These are phyloP conservation scores for Colletotrichum incanum DNA, from an alignment of 2,329 filamentous ascomycete genomes.

Conservation along the genomic window DNA sequence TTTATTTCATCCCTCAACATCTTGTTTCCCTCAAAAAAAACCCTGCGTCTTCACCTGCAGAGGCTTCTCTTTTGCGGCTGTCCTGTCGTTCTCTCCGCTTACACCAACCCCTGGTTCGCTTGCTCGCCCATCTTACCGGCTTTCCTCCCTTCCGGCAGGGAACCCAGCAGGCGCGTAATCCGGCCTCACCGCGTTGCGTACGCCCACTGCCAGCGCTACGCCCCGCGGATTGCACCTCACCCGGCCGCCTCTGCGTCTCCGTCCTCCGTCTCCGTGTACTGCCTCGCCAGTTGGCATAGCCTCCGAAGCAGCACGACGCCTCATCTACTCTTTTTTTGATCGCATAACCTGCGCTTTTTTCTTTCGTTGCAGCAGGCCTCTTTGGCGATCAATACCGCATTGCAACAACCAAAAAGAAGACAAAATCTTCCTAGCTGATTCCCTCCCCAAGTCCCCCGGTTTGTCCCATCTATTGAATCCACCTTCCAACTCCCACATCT, in stretches of 20 bases:
- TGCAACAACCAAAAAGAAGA: background rate
- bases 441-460: background rate
- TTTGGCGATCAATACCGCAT: background rate
- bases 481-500: background rate
- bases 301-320: constrained; percentile 14
- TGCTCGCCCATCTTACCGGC: background rate
- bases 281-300: constrained; percentile 18
- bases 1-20: background rate
- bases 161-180: constrained; percentile 7
- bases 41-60: background rate
- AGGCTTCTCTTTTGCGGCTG: constrained; percentile 4
- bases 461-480: no score
- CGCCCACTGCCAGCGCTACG: constrained; percentile 32
- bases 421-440: background rate
- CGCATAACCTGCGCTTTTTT: background rate
- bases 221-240: constrained; percentile 23
- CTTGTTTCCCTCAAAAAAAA: background rate
- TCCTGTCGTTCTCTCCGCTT: background rate
- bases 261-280: constrained; percentile 25
- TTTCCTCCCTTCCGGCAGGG: constrained; percentile 23
- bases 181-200: constrained; percentile 26
- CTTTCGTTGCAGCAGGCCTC: no score
- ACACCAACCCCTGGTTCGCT: background rate
- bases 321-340: background rate
- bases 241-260: constrained; percentile 23